Percentiles rank a stretch among this genome's conserved stretches.
Evolutionary conservation across 2,329 filamentous ascomycete genomes (phyloP).

Genomic region (Ascochyta fabae): DNA sequence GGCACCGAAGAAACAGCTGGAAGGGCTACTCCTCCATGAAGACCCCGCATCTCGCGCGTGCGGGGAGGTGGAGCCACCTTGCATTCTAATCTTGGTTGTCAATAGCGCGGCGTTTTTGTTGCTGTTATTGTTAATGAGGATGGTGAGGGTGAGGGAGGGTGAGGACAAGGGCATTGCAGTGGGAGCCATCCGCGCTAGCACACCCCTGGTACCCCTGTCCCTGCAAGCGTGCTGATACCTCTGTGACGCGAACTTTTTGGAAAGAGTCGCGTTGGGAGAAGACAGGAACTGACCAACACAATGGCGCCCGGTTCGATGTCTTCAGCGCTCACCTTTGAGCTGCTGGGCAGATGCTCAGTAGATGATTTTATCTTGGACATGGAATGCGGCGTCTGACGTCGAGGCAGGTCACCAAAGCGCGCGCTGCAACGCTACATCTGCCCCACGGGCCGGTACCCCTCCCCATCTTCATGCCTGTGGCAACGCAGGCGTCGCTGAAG

Average conservation of each 20-base stretch:
- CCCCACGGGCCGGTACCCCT: conserved; percentile 91
- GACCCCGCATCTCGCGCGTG: conserved; percentile 9
- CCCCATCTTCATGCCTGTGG: conserved; percentile 98
- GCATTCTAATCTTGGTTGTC: neutral
- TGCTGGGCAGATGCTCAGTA: conserved; percentile 50
- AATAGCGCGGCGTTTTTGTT: neutral
- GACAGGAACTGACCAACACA: conserved; percentile 2
- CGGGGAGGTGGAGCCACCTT: neutral
- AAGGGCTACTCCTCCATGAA: neutral
- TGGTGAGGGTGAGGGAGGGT: no score
- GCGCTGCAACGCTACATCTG: conserved; percentile 84
- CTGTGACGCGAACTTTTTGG: conserved; percentile 10
- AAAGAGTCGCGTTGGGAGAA: conserved; percentile 6
- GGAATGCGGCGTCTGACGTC: neutral
- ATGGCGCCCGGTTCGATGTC: conserved; percentile 46
- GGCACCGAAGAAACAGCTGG: neutral
- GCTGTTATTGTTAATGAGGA: neutral
- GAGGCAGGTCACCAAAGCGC: conserved; percentile 85
- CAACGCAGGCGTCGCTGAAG: conserved; percentile 94
- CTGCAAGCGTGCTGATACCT: neutral
- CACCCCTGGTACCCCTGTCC: neutral
- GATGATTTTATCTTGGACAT: neutral
- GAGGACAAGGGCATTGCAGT: neutral
- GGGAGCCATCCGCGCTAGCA: neutral
- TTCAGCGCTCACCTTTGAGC: conserved; percentile 48